phyloP scores from a whole-genome alignment of 805 yeast species.

The Citeromyces matritensis region DNA sequence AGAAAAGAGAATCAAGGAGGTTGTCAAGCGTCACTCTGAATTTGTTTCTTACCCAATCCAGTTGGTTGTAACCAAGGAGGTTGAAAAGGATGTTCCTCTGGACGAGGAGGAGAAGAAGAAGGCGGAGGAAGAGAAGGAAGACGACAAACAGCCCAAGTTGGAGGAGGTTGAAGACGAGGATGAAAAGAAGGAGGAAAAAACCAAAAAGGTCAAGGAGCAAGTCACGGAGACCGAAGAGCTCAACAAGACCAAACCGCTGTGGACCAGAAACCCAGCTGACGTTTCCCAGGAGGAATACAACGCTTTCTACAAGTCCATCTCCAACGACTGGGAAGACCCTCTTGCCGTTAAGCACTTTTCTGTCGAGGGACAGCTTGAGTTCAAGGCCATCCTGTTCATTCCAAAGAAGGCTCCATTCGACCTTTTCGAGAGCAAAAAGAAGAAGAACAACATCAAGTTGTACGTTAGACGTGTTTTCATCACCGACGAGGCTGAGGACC shows the following conservation, averaged over 20 bases:
- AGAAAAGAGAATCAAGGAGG: constrained; percentile 99
- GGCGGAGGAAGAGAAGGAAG: constrained; percentile 38
- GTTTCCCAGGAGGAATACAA: constrained; percentile 97
- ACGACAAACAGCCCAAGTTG: constrained; percentile 40
- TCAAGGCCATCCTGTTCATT: constrained; percentile 92
- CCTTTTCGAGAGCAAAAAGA: constrained; percentile 95
- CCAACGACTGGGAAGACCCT: constrained; percentile 99
- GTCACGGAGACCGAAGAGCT: constrained; percentile 96
- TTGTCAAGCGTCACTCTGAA: constrained; percentile 98
- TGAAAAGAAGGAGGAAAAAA: constrained; percentile 49
- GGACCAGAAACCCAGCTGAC: constrained; percentile 98
- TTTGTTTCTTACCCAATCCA: constrained; percentile 98
- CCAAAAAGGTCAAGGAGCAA: constrained; percentile 81
- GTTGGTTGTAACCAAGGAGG: constrained; percentile 95
- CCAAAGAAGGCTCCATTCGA: constrained; percentile 99
- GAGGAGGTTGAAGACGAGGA: constrained; percentile 68
- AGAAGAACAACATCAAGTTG: constrained; percentile 96
- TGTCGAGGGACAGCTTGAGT: constrained; percentile 99
- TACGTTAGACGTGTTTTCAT: constrained; percentile 99
- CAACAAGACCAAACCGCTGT: constrained; percentile 96
- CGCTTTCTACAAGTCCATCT: constrained; percentile 97
- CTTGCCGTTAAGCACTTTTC: constrained; percentile 98
- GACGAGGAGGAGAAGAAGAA: constrained; percentile 47
- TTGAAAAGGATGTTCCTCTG: constrained; percentile 91
- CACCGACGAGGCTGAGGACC: constrained; percentile 98